phyloP scores from a whole-genome alignment of 352 stramenopile genomes.

The Bremia lactucae region DNA sequence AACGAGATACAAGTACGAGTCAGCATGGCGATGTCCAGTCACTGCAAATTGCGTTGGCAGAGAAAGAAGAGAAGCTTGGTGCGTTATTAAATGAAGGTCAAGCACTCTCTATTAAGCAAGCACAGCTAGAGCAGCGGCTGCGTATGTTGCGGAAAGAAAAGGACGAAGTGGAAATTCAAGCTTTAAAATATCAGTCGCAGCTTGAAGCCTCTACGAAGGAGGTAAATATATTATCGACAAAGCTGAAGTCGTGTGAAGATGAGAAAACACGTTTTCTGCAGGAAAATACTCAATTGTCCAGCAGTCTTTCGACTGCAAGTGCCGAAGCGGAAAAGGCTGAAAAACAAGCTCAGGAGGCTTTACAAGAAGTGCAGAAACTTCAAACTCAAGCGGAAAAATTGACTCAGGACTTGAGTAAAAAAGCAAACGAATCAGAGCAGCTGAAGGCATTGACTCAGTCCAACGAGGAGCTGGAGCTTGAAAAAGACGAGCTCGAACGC shows the following conservation, averaged over 20 bases:
- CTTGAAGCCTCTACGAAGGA: slow-evolving; percentile 37
- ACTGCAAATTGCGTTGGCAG: slow-evolving; percentile 48
- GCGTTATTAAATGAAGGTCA: slow-evolving; percentile 65
- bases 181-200: slow-evolving; percentile 40
- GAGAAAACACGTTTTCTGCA: slow-evolving; percentile 32
- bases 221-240: slow-evolving; percentile 30
- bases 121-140: slow-evolving; percentile 57
- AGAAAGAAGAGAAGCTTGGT: slow-evolving; percentile 68
- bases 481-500: slow-evolving; percentile 47
- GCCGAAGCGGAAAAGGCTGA: slow-evolving; percentile 28
- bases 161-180: slow-evolving; percentile 58
- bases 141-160: slow-evolving; percentile 67
- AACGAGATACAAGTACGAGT: slow-evolving; percentile 19
- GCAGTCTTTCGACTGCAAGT: slow-evolving; percentile 12
- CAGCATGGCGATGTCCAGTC: slow-evolving; percentile 41
- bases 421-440: slow-evolving; percentile 26
- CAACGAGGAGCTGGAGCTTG: slow-evolving; percentile 33
- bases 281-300: slow-evolving; percentile 27
- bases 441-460: slow-evolving; percentile 37
- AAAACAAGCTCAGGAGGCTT: slow-evolving; percentile 9
- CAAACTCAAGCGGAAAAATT: slow-evolving; percentile 21
- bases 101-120: slow-evolving; percentile 65
- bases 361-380: slow-evolving; percentile 16
- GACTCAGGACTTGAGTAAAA: slow-evolving; percentile 19
- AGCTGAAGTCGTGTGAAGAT: slow-evolving; percentile 39